A percentile compares a stretch with the other conserved stretches of the same genome.
Evolutionary conservation across 2,329 filamentous ascomycete genomes (phyloP).

Genomic region (Nothophoma quercina): DNA sequence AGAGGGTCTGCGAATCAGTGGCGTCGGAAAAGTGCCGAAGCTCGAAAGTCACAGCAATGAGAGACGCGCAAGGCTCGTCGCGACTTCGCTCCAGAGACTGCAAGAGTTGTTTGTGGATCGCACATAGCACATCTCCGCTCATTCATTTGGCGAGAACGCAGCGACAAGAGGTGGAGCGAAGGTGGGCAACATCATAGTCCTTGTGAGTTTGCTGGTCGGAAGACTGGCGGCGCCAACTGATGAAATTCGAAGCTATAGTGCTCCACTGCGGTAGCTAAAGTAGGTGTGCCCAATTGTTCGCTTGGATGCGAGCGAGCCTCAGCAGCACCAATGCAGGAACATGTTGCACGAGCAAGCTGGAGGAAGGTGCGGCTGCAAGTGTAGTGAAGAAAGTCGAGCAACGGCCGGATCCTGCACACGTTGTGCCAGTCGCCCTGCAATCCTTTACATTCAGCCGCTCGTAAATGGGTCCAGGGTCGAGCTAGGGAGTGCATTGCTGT

Average conservation of each 20-base stretch:
- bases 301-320: not conserved
- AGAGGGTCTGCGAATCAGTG: constrained; percentile 9
- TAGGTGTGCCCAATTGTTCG: constrained; percentile 4
- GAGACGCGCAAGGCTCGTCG: not conserved
- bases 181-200: not conserved
- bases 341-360: constrained; percentile 2
- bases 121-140: not conserved
- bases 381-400: not conserved
- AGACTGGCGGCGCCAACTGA: constrained; percentile 2
- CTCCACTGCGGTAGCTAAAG: constrained; percentile 18
- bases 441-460: not conserved
- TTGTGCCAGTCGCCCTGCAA: constrained; percentile 1
- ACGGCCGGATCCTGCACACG: not conserved
- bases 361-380: constrained; percentile 11
- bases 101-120: not conserved
- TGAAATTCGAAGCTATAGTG: constrained; percentile 6
- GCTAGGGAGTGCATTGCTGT: constrained; percentile 3
- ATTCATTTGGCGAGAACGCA: not conserved
- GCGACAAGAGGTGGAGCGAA: not conserved
- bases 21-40: not conserved
- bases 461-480: constrained; percentile 3
- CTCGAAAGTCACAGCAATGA: not conserved
- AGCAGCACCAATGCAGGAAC: constrained; percentile 14
- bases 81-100: not conserved
- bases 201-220: constrained; percentile 1